Evolutionary conservation across 352 stramenopile genomes (phyloP), one percentile per base, ranked within the genome.

Genomic region (Phytopythium delawarense): DNA sequence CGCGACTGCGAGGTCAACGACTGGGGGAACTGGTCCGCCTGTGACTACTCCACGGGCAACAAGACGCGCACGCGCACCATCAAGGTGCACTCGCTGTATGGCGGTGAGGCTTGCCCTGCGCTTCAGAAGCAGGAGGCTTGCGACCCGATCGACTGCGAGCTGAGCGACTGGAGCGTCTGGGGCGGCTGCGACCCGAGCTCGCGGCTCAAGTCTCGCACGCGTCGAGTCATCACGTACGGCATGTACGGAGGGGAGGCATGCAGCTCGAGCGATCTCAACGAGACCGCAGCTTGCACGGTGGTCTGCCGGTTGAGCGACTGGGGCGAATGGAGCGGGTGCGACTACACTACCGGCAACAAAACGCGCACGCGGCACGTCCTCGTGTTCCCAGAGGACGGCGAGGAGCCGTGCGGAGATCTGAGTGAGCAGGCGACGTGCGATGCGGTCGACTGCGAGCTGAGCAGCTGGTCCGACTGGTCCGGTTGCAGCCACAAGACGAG

Each of bases 401-500:
- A 77, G 0, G 54, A 54, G 7, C 30, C 54, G 0, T 89, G 79
- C 32, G 70, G 48, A 11, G 37, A 34, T 0, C 55, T 69, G 3
- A 59, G 48, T 0, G 74, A 91, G 18, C 32, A 60, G 1, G 56
- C 20, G 2, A 20, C 18, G 0, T 91, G 81, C 39, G 79, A 89
- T 49, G 59, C 66, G 6, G 52, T 81, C 21, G 55, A 87, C 58
- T 91, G 79, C 59, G 30, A 39, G 1, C 62, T 85, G 8, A 65
- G 61, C 3, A 53, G 70, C 5, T 86, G 76, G 76, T 73, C 66
- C 12, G 73, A 69, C 4, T 91, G 81, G 81, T 79, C 65, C 7
- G 76, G 73, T 0, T 89, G 79, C 72, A 80, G 69, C 39, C 54
- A 74, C 51, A 84, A 81, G 61, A 84, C 70, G 34, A 82, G 62